Evolutionary conservation across 1,284 basidiomycete species (phyloP), one percentile per base, ranked within the genome.

Genomic region (Cystobasidium slooffiae): DNA sequence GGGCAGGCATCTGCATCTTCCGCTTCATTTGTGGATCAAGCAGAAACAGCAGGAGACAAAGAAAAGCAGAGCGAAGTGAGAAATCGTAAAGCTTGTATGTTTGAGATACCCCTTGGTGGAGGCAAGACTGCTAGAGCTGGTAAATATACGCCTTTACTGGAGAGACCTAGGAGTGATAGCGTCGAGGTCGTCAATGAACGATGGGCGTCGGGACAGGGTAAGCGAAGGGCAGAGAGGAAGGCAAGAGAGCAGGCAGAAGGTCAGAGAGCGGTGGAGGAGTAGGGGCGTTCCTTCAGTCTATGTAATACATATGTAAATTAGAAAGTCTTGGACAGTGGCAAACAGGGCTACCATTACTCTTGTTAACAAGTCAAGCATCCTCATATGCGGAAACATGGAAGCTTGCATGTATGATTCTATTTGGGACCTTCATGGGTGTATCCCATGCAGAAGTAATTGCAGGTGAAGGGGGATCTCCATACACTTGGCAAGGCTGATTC

Each of bases 101-200:
- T 65, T 47, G 85, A 61, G 78, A 84, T 86, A 52, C 91, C 91
- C 0, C 79, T 92, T 0, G 94, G 93, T 1, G 92, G 89, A 0
- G 92, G 91, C 0, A 86, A 86, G 61, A 86, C 86, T 69, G 86
- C 87, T 75, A 85, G 88, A 24, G 85, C 56, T 8, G 58, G 65
- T 14, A 88, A 86, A 77, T 94, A 94, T 78, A 84, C 87, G 10
- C 88, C 88, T 7, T 78, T 97, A 47, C 79, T 93, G 61, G 79
- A 85, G 72, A 85, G 93, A 70, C 87, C 88, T 68, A 85, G 91
- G 70, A 84, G 89, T 43, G 90, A 91, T 74, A 85, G 86, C 20
- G 88, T 91, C 0, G 90, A 92, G 51, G 86, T 87, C 18, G 86
- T 88, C 16, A 95, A 97, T 81, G 87, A 88, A 79, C 86, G 89